Evolutionary conservation across 2,329 filamentous ascomycete genomes (phyloP).

Genomic region (Talaromyces islandicus): DNA sequence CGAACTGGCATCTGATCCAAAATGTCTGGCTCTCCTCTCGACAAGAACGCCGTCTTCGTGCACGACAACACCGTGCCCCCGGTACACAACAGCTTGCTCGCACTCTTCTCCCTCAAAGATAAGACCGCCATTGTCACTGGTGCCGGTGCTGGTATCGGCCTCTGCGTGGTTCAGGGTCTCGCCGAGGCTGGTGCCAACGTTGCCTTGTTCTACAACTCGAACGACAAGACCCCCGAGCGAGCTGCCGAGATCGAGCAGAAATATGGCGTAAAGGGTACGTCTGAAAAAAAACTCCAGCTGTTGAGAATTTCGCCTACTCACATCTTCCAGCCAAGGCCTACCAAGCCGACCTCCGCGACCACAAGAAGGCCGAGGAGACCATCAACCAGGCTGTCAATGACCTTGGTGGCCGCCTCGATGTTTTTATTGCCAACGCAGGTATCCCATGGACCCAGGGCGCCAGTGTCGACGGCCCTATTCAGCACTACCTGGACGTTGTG

Average conservation of each 20-base stretch:
- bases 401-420: slow-evolving; percentile 68
- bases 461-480: slow-evolving; percentile 59
- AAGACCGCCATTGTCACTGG: slow-evolving; percentile 66
- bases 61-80: slow-evolving; percentile 52
- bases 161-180: slow-evolving; percentile 57
- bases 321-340: slow-evolving; percentile 41
- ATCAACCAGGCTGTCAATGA: slow-evolving; percentile 47
- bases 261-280: slow-evolving; percentile 62
- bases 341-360: slow-evolving; percentile 42
- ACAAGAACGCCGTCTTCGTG: slow-evolving; percentile 44
- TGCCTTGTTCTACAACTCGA: slow-evolving; percentile 67
- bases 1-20: slow-evolving; percentile 4
- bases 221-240: slow-evolving; percentile 57
- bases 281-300: not conserved
- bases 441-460: slow-evolving; percentile 66
- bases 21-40: slow-evolving; percentile 31
- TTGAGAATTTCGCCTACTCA: not conserved
- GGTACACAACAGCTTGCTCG: slow-evolving; percentile 45
- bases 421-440: slow-evolving; percentile 75
- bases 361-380: slow-evolving; percentile 35
- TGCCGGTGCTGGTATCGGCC: slow-evolving; percentile 64
- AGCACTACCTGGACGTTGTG: slow-evolving; percentile 63
- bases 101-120: slow-evolving; percentile 64
- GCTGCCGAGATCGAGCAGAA: slow-evolving; percentile 59
- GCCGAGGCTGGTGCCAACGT: slow-evolving; percentile 68